Percentiles rank a stretch among this genome's conserved stretches.
Evolutionary conservation across 2,329 filamentous ascomycete genomes (phyloP).

Genomic region (Aspergillus pseudoviridinutans): DNA sequence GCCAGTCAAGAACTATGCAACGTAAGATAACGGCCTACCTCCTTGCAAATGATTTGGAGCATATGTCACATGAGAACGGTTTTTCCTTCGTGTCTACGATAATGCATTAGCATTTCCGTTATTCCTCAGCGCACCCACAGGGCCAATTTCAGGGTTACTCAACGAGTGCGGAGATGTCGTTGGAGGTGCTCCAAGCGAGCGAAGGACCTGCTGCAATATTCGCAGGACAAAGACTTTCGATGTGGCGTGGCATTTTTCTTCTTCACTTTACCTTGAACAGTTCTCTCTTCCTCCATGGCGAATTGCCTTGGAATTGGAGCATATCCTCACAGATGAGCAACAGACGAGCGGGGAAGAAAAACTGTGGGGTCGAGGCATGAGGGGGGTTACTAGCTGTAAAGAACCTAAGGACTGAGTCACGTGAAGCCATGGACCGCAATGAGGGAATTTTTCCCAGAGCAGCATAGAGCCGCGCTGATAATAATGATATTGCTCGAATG

Average conservation of each 20-base stretch:
- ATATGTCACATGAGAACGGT: conserved; percentile 48
- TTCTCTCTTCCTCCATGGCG: conserved; percentile 39
- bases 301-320: conserved; percentile 22
- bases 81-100: conserved; percentile 47
- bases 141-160: conserved; percentile 33
- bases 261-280: conserved; percentile 33
- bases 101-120: conserved; percentile 20
- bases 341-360: conserved; percentile 37
- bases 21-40: conserved; percentile 28
- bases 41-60: conserved; percentile 47
- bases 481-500: background rate
- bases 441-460: background rate
- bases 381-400: conserved; percentile 9
- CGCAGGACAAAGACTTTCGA: conserved; percentile 46
- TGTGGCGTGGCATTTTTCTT: conserved; percentile 39
- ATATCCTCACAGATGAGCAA: conserved; percentile 19
- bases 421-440: conserved; percentile 2
- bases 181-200: conserved; percentile 49
- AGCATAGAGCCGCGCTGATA: background rate
- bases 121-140: background rate
- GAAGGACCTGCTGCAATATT: conserved; percentile 47
- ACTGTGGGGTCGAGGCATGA: conserved; percentile 32
- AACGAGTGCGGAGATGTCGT: conserved; percentile 49
- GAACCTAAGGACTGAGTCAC: conserved; percentile 6
- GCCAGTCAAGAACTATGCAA: conserved; percentile 9